Conservation (phyloP, 768 basidiomycete species). For the Boletus pseudo-olivaceus region DNA sequence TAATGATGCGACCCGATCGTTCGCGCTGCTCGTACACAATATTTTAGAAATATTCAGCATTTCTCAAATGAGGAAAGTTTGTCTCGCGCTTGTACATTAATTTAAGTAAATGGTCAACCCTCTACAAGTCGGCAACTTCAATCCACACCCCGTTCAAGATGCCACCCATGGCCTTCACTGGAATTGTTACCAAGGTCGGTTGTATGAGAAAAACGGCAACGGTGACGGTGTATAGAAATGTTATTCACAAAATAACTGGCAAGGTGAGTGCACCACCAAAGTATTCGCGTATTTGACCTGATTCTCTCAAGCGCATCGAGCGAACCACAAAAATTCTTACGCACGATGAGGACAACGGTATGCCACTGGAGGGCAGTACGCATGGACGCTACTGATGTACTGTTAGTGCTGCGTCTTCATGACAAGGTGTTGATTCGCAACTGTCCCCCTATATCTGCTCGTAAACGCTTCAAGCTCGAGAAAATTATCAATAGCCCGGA, state of each 20-base stretch:
- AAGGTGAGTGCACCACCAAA: conserved; percentile 49
- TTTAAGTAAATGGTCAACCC: no score
- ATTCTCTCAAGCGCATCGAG: conserved; percentile 55
- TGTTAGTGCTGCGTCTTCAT: conserved; percentile 57
- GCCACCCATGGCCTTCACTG: conserved; percentile 76
- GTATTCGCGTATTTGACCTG: neutral
- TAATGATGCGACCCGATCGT: no score
- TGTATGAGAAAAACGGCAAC: conserved; percentile 84
- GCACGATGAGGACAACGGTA: conserved; percentile 72
- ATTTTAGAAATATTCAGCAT: neutral
- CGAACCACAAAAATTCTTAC: conserved; percentile 75
- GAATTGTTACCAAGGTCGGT: conserved; percentile 76
- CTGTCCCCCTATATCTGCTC: conserved; percentile 75
- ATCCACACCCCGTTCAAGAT: conserved; percentile 35
- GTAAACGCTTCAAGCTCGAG: conserved; percentile 74
- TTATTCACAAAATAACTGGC: conserved; percentile 68
- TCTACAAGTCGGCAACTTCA: neutral
- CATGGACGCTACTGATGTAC: conserved; percentile 5
- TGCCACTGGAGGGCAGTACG: conserved; percentile 24
- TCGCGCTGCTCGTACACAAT: no score
- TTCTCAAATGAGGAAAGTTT: neutral
- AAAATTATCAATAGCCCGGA: conserved; percentile 66
- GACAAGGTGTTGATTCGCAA: conserved; percentile 78
- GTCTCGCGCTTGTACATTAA: neutral
- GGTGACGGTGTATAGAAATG: conserved; percentile 72